These are phyloP conservation scores for Zygnema cylindricum DNA, from an alignment of 139 green algal species.

Conservation along the genomic window DNA sequence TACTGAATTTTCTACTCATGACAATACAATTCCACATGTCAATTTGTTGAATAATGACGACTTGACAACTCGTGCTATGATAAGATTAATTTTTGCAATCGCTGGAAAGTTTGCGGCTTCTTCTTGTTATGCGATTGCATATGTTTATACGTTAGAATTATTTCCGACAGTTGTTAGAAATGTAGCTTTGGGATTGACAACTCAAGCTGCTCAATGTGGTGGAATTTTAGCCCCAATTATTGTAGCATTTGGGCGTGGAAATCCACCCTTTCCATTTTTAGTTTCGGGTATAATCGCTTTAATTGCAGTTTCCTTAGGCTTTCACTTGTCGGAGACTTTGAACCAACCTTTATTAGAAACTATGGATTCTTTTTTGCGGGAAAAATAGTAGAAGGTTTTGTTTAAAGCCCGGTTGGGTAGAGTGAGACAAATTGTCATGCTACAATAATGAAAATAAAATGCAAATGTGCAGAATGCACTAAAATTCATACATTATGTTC, in stretches of 20 bases:
- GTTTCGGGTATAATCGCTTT: neutral
- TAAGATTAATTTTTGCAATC: slow-evolving; percentile 16
- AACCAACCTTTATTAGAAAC: slow-evolving; percentile 32
- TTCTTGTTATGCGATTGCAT: slow-evolving; percentile 8
- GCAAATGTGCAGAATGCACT: too few relatives aligned
- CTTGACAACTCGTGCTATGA: too few relatives aligned
- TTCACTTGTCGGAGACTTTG: slow-evolving; percentile 32
- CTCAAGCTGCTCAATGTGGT: slow-evolving; percentile 36
- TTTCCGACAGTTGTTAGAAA: slow-evolving; percentile 50
- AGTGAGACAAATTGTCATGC: too few relatives aligned
- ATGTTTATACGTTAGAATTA: slow-evolving; percentile 48
- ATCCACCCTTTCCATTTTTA: neutral
- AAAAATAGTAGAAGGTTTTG: too few relatives aligned
- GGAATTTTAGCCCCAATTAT: slow-evolving; percentile 32
- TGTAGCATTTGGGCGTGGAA: neutral
- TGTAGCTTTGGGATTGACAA: slow-evolving; percentile 32
- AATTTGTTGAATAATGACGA: too few relatives aligned
- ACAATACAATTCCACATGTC: too few relatives aligned
- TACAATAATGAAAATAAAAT: too few relatives aligned
- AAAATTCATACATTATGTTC: too few relatives aligned
- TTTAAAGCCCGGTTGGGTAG: too few relatives aligned
- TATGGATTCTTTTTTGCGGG: slow-evolving; percentile 11
- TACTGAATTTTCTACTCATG: too few relatives aligned
- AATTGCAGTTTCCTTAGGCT: neutral
- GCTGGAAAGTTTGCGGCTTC: slow-evolving; percentile 44